Base-by-base conservation (phyloP, 1,284 basidiomycete genomes). In the Ganoderma lingzhi region DNA sequence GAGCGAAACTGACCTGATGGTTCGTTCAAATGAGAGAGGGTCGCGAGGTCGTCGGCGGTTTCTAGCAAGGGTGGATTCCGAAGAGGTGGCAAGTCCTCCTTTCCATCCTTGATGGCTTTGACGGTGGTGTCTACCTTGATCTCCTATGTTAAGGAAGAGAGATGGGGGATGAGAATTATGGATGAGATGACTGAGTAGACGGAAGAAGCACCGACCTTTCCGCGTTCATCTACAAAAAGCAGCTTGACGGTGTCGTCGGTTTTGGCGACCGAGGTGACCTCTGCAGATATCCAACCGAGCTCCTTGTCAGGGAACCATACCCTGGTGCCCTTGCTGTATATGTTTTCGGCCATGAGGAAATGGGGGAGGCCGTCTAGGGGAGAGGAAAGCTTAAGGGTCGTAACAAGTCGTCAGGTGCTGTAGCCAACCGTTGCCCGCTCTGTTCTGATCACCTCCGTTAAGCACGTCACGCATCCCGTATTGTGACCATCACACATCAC, bases 21-120 rank as follows among this genome's bases (percentile, higher is more conserved):
- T 81, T 99, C 98, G 79, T 99, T 99, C 76, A 99, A 87, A 85
- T 99, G 97, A 68, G 96, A 98, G 77, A 99, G 88, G 70, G 96
- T 98, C 62, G 98, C 97, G 78, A 99, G 87, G 85, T 99, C 97
- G 83, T 99, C 97, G 48, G 96, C 96, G 37, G 96, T 96, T 84
- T 99, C 97, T 70, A 99, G 86, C 67, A 98, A 84, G 48, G 97
- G 98, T 32, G 98, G 98, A 82, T 99, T 99, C 74, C 97, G 93
- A 76, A 99, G 84, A 58, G 97, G 97, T 59, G 98, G 98, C 28
- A 99, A 87, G 63, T 87, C 86, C 73, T 90, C 88, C 77, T 90
- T 89, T 64, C 88, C 90, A 76, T 91, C 89, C 78, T 89, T 92
- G 79, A 94, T 93, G 74, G 92, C 88, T 79, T 92, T 90, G 56